Percentiles rank a stretch among this genome's conserved stretches.
Evolutionary conservation across 2,329 filamentous ascomycete species (phyloP).

Genomic region (Colletotrichum tofieldiae): DNA sequence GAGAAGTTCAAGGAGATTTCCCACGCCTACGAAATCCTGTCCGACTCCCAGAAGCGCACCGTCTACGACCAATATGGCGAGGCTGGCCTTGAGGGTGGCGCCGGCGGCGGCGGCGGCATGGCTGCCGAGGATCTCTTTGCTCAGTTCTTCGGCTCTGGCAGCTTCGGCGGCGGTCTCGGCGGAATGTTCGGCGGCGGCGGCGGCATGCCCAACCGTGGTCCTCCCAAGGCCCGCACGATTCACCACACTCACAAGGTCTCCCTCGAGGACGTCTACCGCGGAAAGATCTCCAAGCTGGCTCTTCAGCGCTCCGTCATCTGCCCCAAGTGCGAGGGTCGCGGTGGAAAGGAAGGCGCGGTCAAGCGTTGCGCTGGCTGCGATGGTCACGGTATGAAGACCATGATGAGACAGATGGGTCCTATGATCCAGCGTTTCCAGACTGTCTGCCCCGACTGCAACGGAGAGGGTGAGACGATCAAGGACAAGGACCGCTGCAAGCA

Average conservation of each 20-base stretch:
- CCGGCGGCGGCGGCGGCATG: conserved; percentile 84
- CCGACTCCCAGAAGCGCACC: conserved; percentile 90
- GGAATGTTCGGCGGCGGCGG: conserved; percentile 79
- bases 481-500: conserved; percentile 98
- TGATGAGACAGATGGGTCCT: conserved; percentile 99
- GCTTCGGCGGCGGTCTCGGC: conserved; percentile 80
- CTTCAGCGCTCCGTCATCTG: conserved; percentile 98
- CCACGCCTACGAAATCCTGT: conserved; percentile 95
- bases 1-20: conserved; percentile 99
- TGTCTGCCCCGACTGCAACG: conserved; percentile 97
- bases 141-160: conserved; percentile 91
- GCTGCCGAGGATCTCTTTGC: conserved; percentile 96
- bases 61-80: conserved; percentile 99
- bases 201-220: conserved; percentile 85
- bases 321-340: conserved; percentile 91
- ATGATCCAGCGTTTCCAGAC: conserved; percentile 99
- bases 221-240: conserved; percentile 92
- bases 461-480: conserved; percentile 96
- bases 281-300: conserved; percentile 97
- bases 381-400: conserved; percentile 98
- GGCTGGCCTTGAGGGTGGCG: conserved; percentile 93
- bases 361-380: conserved; percentile 93
- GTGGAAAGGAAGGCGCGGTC: conserved; percentile 98
- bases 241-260: conserved; percentile 99
- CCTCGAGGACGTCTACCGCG: conserved; percentile 97